phyloP scores from a whole-genome alignment of 306 rosid genomes.

The Vigna hirtella region DNA sequence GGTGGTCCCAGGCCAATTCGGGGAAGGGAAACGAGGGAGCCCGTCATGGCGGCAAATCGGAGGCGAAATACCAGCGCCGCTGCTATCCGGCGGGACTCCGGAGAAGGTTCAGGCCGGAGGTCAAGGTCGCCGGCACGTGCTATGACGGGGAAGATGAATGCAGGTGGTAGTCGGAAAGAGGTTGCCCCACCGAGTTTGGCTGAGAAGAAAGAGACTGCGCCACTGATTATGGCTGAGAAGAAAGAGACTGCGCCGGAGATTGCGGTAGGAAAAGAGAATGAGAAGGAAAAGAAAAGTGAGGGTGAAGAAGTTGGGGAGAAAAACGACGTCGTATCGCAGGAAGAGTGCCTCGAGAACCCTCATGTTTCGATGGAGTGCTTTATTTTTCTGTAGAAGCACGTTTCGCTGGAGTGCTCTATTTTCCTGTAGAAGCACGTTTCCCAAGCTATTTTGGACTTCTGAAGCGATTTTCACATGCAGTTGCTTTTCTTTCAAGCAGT shows the following conservation, averaged over 20 bases:
- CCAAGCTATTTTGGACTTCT: slow-evolving; percentile 21
- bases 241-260: neutral
- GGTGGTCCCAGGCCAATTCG: slow-evolving; percentile 47
- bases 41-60: slow-evolving; percentile 51
- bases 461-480: slow-evolving; percentile 37
- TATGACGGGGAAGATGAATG: slow-evolving; percentile 38
- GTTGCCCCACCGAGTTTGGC: slow-evolving; percentile 32
- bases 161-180: slow-evolving; percentile 46
- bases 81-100: slow-evolving; percentile 55
- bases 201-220: slow-evolving; percentile 41
- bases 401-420: slow-evolving; percentile 83
- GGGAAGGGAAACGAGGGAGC: slow-evolving; percentile 63
- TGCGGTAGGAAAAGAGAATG: neutral
- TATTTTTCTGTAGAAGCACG: slow-evolving; percentile 77
- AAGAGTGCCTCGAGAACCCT: slow-evolving; percentile 78
- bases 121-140: slow-evolving; percentile 84
- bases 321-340: slow-evolving; percentile 48
- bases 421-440: slow-evolving; percentile 67
- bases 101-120: slow-evolving; percentile 60
- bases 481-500: slow-evolving; percentile 22
- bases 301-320: slow-evolving; percentile 40
- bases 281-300: slow-evolving; percentile 16
- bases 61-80: slow-evolving; percentile 46
- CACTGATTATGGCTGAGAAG: neutral
- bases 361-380: slow-evolving; percentile 90